Conservation (phyloP, 345 rosid species). For the Populus alba region DNA sequence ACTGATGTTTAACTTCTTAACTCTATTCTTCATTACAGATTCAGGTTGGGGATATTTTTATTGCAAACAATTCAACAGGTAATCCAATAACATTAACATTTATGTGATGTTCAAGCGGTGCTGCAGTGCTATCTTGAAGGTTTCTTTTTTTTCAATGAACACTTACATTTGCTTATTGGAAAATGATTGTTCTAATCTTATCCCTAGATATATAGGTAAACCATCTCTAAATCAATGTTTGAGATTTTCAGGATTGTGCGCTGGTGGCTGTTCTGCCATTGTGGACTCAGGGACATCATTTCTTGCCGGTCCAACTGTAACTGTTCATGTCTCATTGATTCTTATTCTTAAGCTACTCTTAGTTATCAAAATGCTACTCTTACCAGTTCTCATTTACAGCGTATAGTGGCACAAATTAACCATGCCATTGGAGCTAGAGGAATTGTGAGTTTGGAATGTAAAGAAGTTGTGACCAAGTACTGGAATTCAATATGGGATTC, state of each 20-base stretch:
- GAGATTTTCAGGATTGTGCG: conserved; percentile 43
- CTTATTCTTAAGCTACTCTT: neutral
- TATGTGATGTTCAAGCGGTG: neutral
- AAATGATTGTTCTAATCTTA: neutral
- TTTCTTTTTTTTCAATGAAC: neutral
- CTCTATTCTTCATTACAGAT: conserved; percentile 36
- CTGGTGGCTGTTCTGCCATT: conserved; percentile 41
- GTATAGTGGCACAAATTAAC: conserved; percentile 45
- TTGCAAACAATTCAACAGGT: conserved; percentile 52
- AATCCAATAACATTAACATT: neutral
- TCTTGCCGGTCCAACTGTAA: conserved; percentile 62
- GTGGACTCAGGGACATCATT: conserved; percentile 55
- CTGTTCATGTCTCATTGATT: conserved; percentile 1
- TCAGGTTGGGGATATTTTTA: conserved; percentile 39
- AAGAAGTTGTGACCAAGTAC: conserved; percentile 34
- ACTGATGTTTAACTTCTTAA: neutral
- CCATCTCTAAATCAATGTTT: neutral
- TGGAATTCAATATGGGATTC: conserved; percentile 45
- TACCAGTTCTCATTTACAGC: conserved; percentile 27
- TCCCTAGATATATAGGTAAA: neutral
- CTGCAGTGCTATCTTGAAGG: neutral
- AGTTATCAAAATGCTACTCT: neutral
- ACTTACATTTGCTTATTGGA: neutral
- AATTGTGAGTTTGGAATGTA: conserved; percentile 46
- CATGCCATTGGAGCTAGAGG: conserved; percentile 55